These are phyloP conservation scores for Calonectria pseudoturangicola DNA, from an alignment of 2,329 filamentous ascomycete genomes.

Conservation along the genomic window DNA sequence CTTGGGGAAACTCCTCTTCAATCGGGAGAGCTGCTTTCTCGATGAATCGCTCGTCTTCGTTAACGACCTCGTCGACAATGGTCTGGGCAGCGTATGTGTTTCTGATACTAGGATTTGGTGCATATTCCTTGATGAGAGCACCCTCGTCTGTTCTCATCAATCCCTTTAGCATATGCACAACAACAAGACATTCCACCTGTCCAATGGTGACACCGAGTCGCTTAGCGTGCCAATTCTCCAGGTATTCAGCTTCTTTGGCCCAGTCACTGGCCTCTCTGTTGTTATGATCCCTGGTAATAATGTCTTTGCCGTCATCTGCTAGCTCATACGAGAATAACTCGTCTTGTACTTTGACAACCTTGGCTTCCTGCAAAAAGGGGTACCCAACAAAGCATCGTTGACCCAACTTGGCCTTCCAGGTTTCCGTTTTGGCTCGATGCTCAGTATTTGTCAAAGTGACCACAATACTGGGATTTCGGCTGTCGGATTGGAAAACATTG, in stretches of 20 bases:
- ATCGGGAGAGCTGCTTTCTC: constrained; percentile 92
- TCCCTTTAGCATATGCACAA: constrained; percentile 95
- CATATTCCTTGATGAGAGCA: constrained; percentile 94
- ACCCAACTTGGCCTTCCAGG: constrained; percentile 87
- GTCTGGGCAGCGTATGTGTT: constrained; percentile 93
- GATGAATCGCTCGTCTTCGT: constrained; percentile 94
- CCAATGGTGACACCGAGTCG: constrained; percentile 92
- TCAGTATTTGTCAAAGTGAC: constrained; percentile 88
- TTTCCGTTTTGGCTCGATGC: constrained; percentile 79
- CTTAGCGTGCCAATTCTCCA: constrained; percentile 93
- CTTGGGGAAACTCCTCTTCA: constrained; percentile 91
- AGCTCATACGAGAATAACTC: constrained; percentile 93
- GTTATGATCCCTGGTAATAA: constrained; percentile 82
- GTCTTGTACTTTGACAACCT: constrained; percentile 91
- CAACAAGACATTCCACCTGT: constrained; percentile 89
- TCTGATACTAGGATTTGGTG: constrained; percentile 87
- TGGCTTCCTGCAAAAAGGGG: constrained; percentile 95
- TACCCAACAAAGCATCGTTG: constrained; percentile 93
- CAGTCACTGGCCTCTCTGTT: constrained; percentile 87
- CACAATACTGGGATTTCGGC: constrained; percentile 96
- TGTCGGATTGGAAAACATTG: constrained; percentile 96
- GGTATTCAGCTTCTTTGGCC: constrained; percentile 86
- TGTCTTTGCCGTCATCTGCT: constrained; percentile 77
- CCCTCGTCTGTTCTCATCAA: constrained; percentile 93
- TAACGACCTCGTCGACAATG: constrained; percentile 91